Conservation (phyloP, 2,329 filamentous ascomycete species). For the Penicillium sp. region DNA sequence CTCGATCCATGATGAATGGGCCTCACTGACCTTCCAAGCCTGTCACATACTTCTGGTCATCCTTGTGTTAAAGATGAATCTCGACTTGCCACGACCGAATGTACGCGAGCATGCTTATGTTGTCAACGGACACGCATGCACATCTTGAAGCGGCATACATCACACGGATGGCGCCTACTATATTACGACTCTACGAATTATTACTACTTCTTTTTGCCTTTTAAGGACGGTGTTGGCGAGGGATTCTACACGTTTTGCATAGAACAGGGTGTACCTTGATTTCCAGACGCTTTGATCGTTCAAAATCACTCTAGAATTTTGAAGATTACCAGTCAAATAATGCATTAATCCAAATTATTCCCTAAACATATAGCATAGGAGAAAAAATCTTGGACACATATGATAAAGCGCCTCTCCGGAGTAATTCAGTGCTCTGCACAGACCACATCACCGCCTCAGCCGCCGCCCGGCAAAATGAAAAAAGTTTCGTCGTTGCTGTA, state of each 20-base stretch:
- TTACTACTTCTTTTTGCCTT: not conserved
- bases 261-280: not conserved
- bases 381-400: not conserved
- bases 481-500: conserved; percentile 35
- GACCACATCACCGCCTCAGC: conserved; percentile 15
- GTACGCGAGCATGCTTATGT: not conserved
- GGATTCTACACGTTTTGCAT: not conserved
- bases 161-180: not conserved
- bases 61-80: not conserved
- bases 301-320: not conserved
- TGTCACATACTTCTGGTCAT: not conserved
- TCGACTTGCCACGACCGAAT: not conserved
- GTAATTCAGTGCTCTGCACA: not conserved
- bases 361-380: not conserved
- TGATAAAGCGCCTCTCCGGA: not conserved
- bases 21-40: not conserved
- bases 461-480: conserved; percentile 45
- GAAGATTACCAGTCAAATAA: not conserved
- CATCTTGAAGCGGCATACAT: not conserved
- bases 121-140: not conserved
- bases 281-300: not conserved
- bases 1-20: not conserved
- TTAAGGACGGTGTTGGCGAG: not conserved
- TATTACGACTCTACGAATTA: conserved; percentile 1
- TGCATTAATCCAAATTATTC: not conserved